Evolutionary conservation across 371 early-diverging fungal species (phyloP), one percentile per base, ranked within the genome.

Genomic region (Rhizopus delemar): DNA sequence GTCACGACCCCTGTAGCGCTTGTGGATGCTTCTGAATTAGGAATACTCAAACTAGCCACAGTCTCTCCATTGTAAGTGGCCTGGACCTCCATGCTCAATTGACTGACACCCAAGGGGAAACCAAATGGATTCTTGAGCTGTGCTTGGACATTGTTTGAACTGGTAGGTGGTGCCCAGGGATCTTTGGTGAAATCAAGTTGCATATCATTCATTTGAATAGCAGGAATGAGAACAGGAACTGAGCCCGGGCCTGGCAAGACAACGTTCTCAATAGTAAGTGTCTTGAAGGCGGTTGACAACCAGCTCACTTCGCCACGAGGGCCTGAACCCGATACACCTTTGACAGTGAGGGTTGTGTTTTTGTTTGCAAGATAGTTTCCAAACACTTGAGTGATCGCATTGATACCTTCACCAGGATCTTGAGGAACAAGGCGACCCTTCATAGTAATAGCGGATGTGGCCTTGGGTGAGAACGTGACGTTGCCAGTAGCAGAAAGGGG

Each of bases 91-190:
- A 79, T 73, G 34, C 67, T 65, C 33, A 83, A 63, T 38, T 70
- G 60, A 12, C 57, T 56, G 31, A 83, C 73, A 63, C 63, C 71
- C 46, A 83, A 58, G n/a, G 84, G 80, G 78, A 83, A 80, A 5
- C 74, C 67, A 48, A 83, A 83, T 5, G 84, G 84, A 60, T 73
- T 77, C 52, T 81, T 62, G 66, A 74, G 71, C 35, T 58, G 64
- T 59, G 81, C 81, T 55, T 75, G 69, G 39, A 81, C 75, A 36
- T 70, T 50, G 51, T 67, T 74, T 15, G 84, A 81, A 8, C 82
- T 67, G 7, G 78, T 67, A 52, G 73, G 63, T 48, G 80, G 71
- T 22, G 61, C 63, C 56, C 74, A 81, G 8, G 75, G 65, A 57
- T 69, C 57, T 28, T 72, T 70, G 16, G 80, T 79, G 57, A 83